Evolutionary conservation across 352 stramenopile genomes (phyloP), one percentile per base, ranked within the genome.

Genomic region (Peronospora farinosa): DNA sequence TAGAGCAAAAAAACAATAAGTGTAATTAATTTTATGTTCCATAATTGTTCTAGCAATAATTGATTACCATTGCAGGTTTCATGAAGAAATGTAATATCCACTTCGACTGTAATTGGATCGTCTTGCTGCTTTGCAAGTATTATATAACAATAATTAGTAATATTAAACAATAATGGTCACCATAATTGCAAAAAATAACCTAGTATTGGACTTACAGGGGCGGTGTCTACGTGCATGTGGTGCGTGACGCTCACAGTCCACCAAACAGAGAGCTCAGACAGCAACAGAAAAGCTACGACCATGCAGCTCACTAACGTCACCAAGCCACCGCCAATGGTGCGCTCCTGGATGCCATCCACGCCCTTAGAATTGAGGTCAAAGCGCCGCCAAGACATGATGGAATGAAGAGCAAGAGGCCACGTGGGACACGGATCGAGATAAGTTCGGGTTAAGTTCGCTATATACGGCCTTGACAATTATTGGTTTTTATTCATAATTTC

Each of bases 281-380:
- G 69, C 57, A 94, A 56, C 40, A 94, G 57, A 41, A 92, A 87
- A 27, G 54, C 52, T 42, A 88, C 83, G 39, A 82, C 67, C 40
- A 80, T 47, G 40, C 74, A 87, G 67, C 80, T 92, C 44, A 92
- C 16, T 21, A 94, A 69, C 58, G 83, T 94, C 47, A 94, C 78
- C 37, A 94, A 47, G 25, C 80, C 83, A 16, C 83, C 83, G 48
- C 80, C 74, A 52, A 88, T 85, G 37, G 83, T 94, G 62, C 79
- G 79, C 72, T 91, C 80, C 67, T 94, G 84, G 61, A 94, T 92
- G 62, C 84, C 84, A 60, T 94, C 84, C 37, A 94, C 76, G 69
- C 81, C 84, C 75, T 94, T 94, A 48, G 77, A 75, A 49, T 94
- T 90, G 51, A 92, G 69, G 71, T 94, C 84, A 60, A 92, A 94